A percentile compares a stretch with the other conserved stretches of the same genome.
Conservation (phyloP, 2,329 filamentous ascomycete species). For the Metarhizium rileyi region DNA sequence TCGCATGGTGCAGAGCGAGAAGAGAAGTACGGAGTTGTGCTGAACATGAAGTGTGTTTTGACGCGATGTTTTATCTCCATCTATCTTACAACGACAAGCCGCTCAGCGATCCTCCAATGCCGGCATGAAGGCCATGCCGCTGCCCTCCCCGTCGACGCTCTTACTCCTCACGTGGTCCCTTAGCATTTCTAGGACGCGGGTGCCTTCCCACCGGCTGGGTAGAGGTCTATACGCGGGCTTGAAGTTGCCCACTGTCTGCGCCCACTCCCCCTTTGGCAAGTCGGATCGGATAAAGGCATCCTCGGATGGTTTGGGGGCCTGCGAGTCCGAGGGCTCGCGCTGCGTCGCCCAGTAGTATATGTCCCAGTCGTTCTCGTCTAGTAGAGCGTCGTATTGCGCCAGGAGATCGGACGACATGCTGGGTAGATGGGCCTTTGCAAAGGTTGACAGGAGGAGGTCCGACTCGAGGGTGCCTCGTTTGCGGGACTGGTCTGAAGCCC, state of each 20-base stretch:
- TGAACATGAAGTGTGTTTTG: no score
- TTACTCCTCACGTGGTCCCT: constrained; percentile 67
- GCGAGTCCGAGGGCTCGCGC: constrained; percentile 42
- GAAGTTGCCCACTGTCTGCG: constrained; percentile 89
- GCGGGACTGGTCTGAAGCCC: constrained; percentile 71
- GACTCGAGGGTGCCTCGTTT: constrained; percentile 94
- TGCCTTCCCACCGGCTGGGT: constrained; percentile 73
- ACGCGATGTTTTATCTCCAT: no score
- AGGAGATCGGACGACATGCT: constrained; percentile 67
- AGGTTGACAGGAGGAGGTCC: constrained; percentile 92
- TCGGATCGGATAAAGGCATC: constrained; percentile 24
- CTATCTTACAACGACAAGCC: neutral
- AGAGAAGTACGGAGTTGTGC: no score
- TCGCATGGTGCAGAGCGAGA: no score
- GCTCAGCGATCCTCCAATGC: constrained; percentile 22
- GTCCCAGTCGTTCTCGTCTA: constrained; percentile 99
- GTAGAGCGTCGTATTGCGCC: constrained; percentile 77
- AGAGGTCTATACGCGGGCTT: constrained; percentile 90
- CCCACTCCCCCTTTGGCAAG: constrained; percentile 67
- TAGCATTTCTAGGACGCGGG: constrained; percentile 67
- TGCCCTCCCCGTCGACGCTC: constrained; percentile 31
- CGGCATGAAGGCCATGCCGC: constrained; percentile 51
- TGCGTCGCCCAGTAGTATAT: constrained; percentile 99
- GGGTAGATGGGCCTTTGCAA: constrained; percentile 69
- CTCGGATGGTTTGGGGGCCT: constrained; percentile 26